Base-by-base conservation (phyloP, 371 early-diverging fungal species). In the Mucor racemosus region DNA sequence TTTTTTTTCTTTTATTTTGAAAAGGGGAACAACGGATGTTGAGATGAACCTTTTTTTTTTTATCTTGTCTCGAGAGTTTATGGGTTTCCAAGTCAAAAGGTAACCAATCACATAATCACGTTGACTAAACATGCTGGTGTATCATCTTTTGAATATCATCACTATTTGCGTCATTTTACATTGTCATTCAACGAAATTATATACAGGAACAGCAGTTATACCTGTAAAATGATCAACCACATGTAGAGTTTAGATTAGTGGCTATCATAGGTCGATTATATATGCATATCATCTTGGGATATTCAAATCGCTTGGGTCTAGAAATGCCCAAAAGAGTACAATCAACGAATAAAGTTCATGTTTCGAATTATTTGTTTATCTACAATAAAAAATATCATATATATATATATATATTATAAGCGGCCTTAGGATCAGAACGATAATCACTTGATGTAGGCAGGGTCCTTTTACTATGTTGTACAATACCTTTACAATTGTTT, bases 21-120 rank as follows among this genome's bases (percentile, higher is more conserved):
- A 36, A 56, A 36, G 34, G 6, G 14, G 9, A 35, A 10, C 5
- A 35, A 53, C 10, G 19, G 19, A 53, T 31, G 26, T 53, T 53
- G 53, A 31, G 46, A 19, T 19, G 26, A 31, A 31, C 8, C 53
- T 21, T 14, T 53, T 53, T 53, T 14, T 14, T 14, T 53, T 31
- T 31, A 50, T 50, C 21, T 11, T 21, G 26, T 50, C 21, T 11
- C 13, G 26, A 26, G 21, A 53, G 31, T 53, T 26, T 53, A 53
- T 14, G 53, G 53, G 21, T 53, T 53, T 53, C 53, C 13, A 21
- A 38, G 38, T 38, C 38, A 11, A 11, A 38, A 11, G 38, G 38
- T 13, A 26, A 21, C 53, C 53, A 53, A 53, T 53, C 53, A 53
- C 53, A 31, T 53, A 53, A 53, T 53, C 53, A 53, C 53, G 53